Percentiles rank a stretch among this genome's conserved stretches.
phyloP scores from a whole-genome alignment of 2,329 filamentous ascomycete species.

The Beauveria pseudobassiana region DNA sequence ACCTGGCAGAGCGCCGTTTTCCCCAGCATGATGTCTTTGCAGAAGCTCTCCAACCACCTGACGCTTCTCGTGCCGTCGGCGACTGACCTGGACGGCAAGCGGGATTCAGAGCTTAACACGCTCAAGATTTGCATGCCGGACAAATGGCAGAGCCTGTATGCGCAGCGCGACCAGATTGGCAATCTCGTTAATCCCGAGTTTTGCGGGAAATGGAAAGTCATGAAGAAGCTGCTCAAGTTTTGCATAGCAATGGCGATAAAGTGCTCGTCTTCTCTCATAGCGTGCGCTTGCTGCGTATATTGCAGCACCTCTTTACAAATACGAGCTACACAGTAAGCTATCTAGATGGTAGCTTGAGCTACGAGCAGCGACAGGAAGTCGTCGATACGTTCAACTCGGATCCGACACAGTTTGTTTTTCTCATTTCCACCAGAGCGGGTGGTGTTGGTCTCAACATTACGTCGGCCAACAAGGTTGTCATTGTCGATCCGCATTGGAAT shows the following conservation, averaged over 20 bases:
- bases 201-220: slow-evolving; percentile 93
- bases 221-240: slow-evolving; percentile 78
- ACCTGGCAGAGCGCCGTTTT: slow-evolving; percentile 76
- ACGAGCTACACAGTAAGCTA: slow-evolving; percentile 90
- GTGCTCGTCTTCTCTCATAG: slow-evolving; percentile 93
- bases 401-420: slow-evolving; percentile 81
- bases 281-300: slow-evolving; percentile 73
- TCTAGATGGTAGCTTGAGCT: slow-evolving; percentile 75
- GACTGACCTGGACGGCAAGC: slow-evolving; percentile 61
- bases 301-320: slow-evolving; percentile 77
- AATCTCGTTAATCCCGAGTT: slow-evolving; percentile 82
- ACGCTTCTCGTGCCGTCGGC: slow-evolving; percentile 69
- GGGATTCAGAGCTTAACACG: slow-evolving; percentile 66
- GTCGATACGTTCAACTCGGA: slow-evolving; percentile 92
- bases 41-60: slow-evolving; percentile 90
- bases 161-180: slow-evolving; percentile 67
- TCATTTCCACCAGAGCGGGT: slow-evolving; percentile 90
- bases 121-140: slow-evolving; percentile 69
- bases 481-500: slow-evolving; percentile 97
- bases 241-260: slow-evolving; percentile 87
- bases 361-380: slow-evolving; percentile 71
- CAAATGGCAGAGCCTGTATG: slow-evolving; percentile 66
- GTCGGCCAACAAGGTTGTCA: slow-evolving; percentile 94
- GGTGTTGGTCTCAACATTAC: slow-evolving; percentile 95
- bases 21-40: slow-evolving; percentile 70